Percentiles rank a stretch among this genome's conserved stretches.
Evolutionary conservation across 2,329 filamentous ascomycete genomes (phyloP).

Genomic region (Trichoderma polysporum): DNA sequence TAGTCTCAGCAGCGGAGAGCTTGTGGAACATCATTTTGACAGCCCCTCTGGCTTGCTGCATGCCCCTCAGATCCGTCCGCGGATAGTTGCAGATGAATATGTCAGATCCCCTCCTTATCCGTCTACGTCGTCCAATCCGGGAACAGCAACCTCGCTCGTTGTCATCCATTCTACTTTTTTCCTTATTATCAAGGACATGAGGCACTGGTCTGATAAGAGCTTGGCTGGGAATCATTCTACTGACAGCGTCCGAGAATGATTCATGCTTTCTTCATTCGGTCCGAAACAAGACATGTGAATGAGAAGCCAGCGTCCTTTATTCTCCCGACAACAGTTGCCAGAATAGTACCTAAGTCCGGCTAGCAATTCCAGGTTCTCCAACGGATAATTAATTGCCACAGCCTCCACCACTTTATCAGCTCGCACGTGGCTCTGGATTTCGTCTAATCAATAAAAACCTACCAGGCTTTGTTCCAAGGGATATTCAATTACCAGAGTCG

Average conservation of each 20-base stretch:
- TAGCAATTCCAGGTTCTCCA: background rate
- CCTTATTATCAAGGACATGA: background rate
- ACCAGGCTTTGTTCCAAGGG: background rate
- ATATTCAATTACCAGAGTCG: background rate
- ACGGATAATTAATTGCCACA: background rate
- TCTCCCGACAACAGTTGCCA: background rate
- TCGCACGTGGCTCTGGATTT: background rate
- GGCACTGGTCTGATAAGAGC: background rate
- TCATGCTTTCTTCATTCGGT: background rate
- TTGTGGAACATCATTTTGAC: conserved; percentile 5
- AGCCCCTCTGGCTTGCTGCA: background rate
- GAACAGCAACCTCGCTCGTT: background rate
- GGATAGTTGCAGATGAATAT: conserved; percentile 12
- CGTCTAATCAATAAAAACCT: background rate
- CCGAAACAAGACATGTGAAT: background rate
- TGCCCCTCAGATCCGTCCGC: conserved; percentile 2
- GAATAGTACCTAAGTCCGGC: background rate
- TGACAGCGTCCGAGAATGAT: background rate
- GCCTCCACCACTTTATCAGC: background rate
- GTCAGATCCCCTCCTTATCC: conserved; percentile 11
- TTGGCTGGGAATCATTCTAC: background rate
- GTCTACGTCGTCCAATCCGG: background rate
- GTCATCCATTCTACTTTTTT: background rate
- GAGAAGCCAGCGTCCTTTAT: background rate
- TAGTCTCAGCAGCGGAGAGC: background rate